phyloP scores from a whole-genome alignment of 495 filamentous ascomycete species.

The Talaromyces stipitatus region DNA sequence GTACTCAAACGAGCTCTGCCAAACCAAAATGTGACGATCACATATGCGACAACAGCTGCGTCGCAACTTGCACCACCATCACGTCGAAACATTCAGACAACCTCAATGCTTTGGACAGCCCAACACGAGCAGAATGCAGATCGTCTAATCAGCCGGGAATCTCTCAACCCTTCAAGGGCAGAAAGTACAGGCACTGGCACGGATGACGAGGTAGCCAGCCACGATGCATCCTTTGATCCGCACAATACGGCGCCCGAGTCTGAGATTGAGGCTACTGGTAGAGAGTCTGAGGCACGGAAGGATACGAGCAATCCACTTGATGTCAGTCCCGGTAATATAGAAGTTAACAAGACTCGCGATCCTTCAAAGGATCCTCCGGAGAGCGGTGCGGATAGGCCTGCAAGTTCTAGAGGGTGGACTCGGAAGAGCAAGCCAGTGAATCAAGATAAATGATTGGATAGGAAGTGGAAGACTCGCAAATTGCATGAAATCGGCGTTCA shows the following conservation, averaged over 20 bases:
- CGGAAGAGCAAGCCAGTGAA: conserved; percentile 34
- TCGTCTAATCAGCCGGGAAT: conserved; percentile 39
- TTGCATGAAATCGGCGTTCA: neutral
- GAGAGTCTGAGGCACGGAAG: conserved; percentile 22
- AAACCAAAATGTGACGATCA: neutral
- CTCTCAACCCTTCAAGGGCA: conserved; percentile 43
- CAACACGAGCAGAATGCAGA: conserved; percentile 3
- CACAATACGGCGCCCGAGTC: conserved; percentile 48
- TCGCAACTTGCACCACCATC: neutral
- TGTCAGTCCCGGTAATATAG: conserved; percentile 53
- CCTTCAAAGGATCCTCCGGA: conserved; percentile 41
- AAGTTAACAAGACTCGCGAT: conserved; percentile 43
- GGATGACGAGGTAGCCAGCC: conserved; percentile 44
- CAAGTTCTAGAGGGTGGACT: conserved; percentile 40
- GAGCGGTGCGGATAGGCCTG: conserved; percentile 24
- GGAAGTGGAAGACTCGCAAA: neutral
- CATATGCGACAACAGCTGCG: neutral
- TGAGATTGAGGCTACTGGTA: conserved; percentile 34
- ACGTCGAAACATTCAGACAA: neutral
- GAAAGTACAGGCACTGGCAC: conserved; percentile 54
- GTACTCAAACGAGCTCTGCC: neutral
- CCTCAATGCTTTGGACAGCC: neutral
- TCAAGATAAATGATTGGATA: neutral
- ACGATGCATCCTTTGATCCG: conserved; percentile 51
- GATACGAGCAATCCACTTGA: conserved; percentile 42